Evolutionary conservation across 2,329 filamentous ascomycete genomes (phyloP).

Genomic region (Pezicula carpinea): DNA sequence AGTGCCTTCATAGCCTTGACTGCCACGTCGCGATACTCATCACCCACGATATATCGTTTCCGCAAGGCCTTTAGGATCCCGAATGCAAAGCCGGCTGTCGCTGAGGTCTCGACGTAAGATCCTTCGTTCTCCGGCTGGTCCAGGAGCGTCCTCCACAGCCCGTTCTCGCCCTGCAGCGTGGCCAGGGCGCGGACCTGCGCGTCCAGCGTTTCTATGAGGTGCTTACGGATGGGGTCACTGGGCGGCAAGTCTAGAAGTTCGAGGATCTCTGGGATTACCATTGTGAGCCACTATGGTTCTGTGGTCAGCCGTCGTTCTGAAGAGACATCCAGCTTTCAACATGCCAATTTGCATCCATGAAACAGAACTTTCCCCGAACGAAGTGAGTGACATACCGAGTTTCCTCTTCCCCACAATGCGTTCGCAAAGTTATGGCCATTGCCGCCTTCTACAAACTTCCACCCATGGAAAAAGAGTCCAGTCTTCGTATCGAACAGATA

Average conservation of each 20-base stretch:
- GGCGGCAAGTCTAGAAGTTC: conserved; percentile 59
- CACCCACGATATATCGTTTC: conserved; percentile 59
- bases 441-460: conserved; percentile 62
- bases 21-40: conserved; percentile 56
- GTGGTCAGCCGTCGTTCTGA: neutral
- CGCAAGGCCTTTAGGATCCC: conserved; percentile 71
- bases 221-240: conserved; percentile 52
- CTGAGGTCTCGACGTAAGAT: conserved; percentile 72
- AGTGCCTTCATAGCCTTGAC: conserved; percentile 64
- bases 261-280: conserved; percentile 73
- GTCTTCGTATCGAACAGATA: conserved; percentile 70
- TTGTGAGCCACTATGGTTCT: conserved; percentile 57
- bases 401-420: conserved; percentile 53
- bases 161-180: conserved; percentile 53
- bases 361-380: too few species aligned
- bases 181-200: conserved; percentile 65
- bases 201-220: conserved; percentile 58
- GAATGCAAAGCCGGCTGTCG: conserved; percentile 76
- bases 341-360: too few species aligned
- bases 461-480: conserved; percentile 77
- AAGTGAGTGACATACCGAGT: conserved; percentile 32
- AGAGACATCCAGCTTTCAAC: too few species aligned
- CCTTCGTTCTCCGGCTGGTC: conserved; percentile 62
- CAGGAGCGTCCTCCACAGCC: conserved; percentile 71
- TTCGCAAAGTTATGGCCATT: conserved; percentile 53